These are phyloP conservation scores for Ogataea parapolymorpha DNA, from an alignment of 805 yeast genomes.

Conservation along the genomic window DNA sequence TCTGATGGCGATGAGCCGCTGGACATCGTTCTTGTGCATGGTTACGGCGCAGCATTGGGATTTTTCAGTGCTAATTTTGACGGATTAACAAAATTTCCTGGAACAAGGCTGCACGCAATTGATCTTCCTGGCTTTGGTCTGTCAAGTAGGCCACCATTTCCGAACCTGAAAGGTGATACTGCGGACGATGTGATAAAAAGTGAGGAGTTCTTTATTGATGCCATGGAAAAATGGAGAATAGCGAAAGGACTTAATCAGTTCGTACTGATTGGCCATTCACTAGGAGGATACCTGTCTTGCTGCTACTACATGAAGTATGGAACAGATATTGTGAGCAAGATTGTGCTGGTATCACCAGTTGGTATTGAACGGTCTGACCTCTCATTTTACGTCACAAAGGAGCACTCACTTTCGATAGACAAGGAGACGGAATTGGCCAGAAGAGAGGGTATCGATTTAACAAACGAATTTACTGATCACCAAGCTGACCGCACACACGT, in stretches of 20 bases:
- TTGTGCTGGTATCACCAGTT: conserved; percentile 68
- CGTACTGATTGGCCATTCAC: conserved; percentile 72
- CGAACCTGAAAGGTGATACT: conserved; percentile 27
- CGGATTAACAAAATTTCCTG: conserved; percentile 46
- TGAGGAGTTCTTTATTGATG: conserved; percentile 57
- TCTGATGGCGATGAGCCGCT: conserved; percentile 12
- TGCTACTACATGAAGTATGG: conserved; percentile 64
- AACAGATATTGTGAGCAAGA: conserved; percentile 42
- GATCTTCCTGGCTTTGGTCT: conserved; percentile 74
- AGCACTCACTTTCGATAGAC: conserved; percentile 9
- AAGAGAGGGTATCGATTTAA: conserved; percentile 31
- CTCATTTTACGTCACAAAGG: conserved; percentile 31
- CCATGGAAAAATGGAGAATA: conserved; percentile 64
- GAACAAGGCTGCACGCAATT: conserved; percentile 59
- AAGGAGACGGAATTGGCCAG: conserved; percentile 20
- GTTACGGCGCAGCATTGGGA: conserved; percentile 89
- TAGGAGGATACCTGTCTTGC: conserved; percentile 71
- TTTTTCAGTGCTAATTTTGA: conserved; percentile 72
- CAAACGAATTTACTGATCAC: conserved; percentile 30
- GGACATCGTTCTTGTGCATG: conserved; percentile 72
- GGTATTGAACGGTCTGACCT: conserved; percentile 68
- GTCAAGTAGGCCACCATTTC: conserved; percentile 52
- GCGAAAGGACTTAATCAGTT: conserved; percentile 46
- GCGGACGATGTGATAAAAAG: conserved; percentile 39
- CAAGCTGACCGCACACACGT: background rate